Percentiles rank a stretch among this genome's conserved stretches.
Conservation (phyloP, 345 rosid species). For the Cardamine chenopodiifolia region DNA sequence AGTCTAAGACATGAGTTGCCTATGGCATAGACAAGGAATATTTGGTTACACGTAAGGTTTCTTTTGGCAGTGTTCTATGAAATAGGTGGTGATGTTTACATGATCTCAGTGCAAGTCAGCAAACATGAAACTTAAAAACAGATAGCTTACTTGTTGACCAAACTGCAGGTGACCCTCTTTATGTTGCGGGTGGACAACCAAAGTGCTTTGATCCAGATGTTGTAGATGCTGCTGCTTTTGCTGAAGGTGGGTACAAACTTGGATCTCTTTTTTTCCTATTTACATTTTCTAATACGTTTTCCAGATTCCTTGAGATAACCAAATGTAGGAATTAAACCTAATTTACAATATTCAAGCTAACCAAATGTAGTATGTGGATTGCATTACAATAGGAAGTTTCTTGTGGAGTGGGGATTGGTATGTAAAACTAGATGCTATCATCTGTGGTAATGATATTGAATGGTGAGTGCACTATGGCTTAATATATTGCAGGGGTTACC, state of each 20-base stretch:
- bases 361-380: background rate
- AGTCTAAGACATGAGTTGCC: conserved; percentile 10
- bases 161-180: conserved; percentile 77
- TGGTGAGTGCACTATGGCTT: conserved; percentile 1
- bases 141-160: conserved; percentile 21
- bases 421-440: background rate
- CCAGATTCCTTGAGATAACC: background rate
- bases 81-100: conserved; percentile 1
- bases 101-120: conserved; percentile 6
- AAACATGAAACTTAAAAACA: conserved; percentile 9
- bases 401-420: conserved; percentile 4
- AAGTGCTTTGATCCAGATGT: conserved; percentile 50
- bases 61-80: background rate
- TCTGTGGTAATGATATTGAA: background rate
- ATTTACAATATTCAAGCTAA: background rate
- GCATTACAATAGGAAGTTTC: background rate
- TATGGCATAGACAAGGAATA: background rate
- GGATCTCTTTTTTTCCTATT: background rate
- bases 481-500: conserved; percentile 60
- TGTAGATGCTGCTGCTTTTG: conserved; percentile 58
- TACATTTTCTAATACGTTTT: background rate
- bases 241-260: conserved; percentile 67
- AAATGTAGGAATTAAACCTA: background rate
- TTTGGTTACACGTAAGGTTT: background rate
- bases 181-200: conserved; percentile 72